Base-by-base conservation (phyloP, 805 yeast species). In the Candida boidinii region DNA sequence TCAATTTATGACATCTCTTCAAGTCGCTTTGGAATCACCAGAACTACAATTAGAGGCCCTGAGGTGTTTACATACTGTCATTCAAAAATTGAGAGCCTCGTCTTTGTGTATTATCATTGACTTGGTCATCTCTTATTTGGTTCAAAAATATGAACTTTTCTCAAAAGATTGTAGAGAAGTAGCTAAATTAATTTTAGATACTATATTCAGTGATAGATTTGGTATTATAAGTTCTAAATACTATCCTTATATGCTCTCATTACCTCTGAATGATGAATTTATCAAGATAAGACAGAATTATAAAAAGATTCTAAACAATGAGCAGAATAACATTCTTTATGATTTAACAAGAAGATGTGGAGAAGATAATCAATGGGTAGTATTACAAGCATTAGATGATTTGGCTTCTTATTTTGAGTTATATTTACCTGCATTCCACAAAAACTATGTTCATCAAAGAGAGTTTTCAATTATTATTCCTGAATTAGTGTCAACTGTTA, bases 1-100 rank as follows among this genome's bases (percentile, higher is more conserved):
- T 0, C 97, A 88, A 50, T 73, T 90, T 4, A 79, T 85, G 38
- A 81, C 94, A 2, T 82, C 94, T 45, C 58, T 90, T 10, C 95
- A 86, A 49, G 76, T 87, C 1, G 79, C 90, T 0, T 55, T 88
- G 16, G 87, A 79, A 25, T 70, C 68, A 14, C 58, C 67, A 0
- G 75, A 73, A 17, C 64, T 87, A 11, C 79, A 79, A 38, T 59
- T 60, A 12, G 68, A 70, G 25, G 73, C 90, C 0, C 58, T 92
- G 26, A 61, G 66, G 29, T 80, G 92, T 35, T 79, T 95, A 80
- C 64, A 66, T 32, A 62, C 66, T 2, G 59, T 90, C 32, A 70
- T 84, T 2, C 59, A 65, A 13, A 64, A 62, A n/a, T 54, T 90
- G 13, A 71, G 64, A 11, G 66, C 70, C 19, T 62, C 68, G 3